phyloP scores from a whole-genome alignment of 1,139 yeast genomes.

The Yamadazyma friedrichii region DNA sequence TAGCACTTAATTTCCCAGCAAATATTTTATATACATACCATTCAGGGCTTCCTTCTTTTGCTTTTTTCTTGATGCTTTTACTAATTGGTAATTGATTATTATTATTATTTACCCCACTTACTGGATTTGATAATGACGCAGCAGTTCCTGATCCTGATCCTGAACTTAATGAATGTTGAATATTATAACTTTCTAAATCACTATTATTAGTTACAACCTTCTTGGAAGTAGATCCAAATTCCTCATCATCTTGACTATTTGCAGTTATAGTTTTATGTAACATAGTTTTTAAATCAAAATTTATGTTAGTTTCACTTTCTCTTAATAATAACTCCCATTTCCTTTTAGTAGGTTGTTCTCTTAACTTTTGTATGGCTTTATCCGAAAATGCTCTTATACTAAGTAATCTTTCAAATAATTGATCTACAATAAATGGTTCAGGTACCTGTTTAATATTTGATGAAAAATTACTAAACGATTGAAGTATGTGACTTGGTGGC shows the following conservation, averaged over 20 bases:
- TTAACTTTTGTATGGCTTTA: constrained; percentile 29
- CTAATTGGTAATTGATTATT: neutral
- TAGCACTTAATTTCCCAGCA: constrained; percentile 31
- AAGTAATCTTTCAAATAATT: constrained; percentile 37
- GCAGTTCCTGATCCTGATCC: neutral
- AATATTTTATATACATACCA: constrained; percentile 43
- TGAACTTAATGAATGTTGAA: neutral
- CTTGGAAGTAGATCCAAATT: constrained; percentile 3
- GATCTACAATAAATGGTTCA: constrained; percentile 34
- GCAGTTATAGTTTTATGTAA: constrained; percentile 9
- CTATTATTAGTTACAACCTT: constrained; percentile 8
- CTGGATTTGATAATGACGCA: neutral
- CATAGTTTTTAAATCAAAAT: constrained; percentile 31
- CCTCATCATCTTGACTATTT: constrained; percentile 3
- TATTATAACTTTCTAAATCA: constrained; percentile 8
- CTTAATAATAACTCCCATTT: constrained; percentile 48
- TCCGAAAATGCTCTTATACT: constrained; percentile 40
- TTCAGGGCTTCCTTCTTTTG: constrained; percentile 41
- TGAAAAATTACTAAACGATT: constrained; percentile 33
- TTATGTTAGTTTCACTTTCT: constrained; percentile 39
- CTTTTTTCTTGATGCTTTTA: constrained; percentile 8
- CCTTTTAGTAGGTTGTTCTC: constrained; percentile 33
- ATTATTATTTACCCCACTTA: neutral
- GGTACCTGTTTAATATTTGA: constrained; percentile 37
- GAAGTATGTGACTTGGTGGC: constrained; percentile 21